phyloP scores from a whole-genome alignment of 768 basidiomycete genomes.

The Termitomyces sp. region DNA sequence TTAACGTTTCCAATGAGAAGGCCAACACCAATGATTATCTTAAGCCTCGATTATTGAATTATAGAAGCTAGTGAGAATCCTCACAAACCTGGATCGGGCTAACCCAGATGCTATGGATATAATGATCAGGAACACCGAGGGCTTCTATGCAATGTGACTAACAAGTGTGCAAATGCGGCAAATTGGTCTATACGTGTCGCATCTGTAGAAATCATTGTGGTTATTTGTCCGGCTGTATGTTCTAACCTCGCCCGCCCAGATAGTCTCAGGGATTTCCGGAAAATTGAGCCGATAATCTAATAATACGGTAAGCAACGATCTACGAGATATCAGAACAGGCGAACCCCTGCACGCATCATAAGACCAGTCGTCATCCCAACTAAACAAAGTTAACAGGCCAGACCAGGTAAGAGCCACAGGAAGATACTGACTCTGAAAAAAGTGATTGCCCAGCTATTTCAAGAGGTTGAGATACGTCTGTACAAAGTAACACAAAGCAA shows the following conservation, averaged over 20 bases:
- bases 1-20: constrained; percentile 55
- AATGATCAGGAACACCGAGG: not conserved
- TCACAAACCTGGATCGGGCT: constrained; percentile 49
- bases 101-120: constrained; percentile 49
- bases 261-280: constrained; percentile 62
- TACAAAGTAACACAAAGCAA: constrained; percentile 7
- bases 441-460: constrained; percentile 39
- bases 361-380: constrained; percentile 43
- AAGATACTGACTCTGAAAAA: constrained; percentile 26
- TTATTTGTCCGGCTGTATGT: constrained; percentile 62
- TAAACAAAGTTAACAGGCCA: constrained; percentile 12
- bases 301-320: not conserved
- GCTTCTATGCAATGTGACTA: constrained; percentile 7
- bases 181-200: constrained; percentile 48
- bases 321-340: constrained; percentile 17
- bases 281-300: constrained; percentile 42
- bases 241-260: constrained; percentile 53
- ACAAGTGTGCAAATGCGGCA: constrained; percentile 37
- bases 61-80: not conserved
- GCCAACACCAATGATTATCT: constrained; percentile 54
- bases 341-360: constrained; percentile 39
- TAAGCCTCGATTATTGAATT: not conserved
- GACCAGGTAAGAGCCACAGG: not conserved
- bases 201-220: constrained; percentile 66
- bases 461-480: not conserved